Conservation (phyloP, 2,329 filamentous ascomycete species). For the Aureobasidium zeae region DNA sequence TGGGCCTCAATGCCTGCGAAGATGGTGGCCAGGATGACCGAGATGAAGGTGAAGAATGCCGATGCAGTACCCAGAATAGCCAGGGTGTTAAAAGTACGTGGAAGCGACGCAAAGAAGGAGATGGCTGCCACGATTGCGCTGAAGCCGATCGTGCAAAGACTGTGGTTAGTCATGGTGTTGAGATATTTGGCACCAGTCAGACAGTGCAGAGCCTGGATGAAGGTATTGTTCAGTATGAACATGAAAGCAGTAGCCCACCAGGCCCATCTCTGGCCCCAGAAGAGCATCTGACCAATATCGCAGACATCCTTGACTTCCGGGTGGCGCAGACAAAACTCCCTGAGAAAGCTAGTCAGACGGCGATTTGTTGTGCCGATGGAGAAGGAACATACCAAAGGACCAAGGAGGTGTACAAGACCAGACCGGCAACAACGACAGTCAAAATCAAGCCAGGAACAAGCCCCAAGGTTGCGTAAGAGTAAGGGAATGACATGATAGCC, state of each 20-base stretch:
- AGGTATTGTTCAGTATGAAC: slow-evolving; percentile 91
- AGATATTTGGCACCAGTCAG: slow-evolving; percentile 78
- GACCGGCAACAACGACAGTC: slow-evolving; percentile 64
- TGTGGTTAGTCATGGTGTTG: slow-evolving; percentile 72
- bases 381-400: slow-evolving; percentile 46
- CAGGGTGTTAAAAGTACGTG: slow-evolving; percentile 73
- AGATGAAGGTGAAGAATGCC: slow-evolving; percentile 82
- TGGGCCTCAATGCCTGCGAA: slow-evolving; percentile 70
- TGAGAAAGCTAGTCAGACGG: slow-evolving; percentile 28
- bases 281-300: slow-evolving; percentile 91
- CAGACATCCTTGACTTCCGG: slow-evolving; percentile 88
- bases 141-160: slow-evolving; percentile 71
- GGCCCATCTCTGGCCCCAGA: slow-evolving; percentile 70
- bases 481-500: slow-evolving; percentile 90
- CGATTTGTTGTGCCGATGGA: not conserved
- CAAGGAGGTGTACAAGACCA: slow-evolving; percentile 77
- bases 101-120: slow-evolving; percentile 70
- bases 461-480: slow-evolving; percentile 80
- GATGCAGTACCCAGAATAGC: slow-evolving; percentile 71
- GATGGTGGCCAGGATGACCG: slow-evolving; percentile 72
- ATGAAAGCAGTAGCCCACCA: slow-evolving; percentile 65
- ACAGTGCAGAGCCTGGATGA: slow-evolving; percentile 78
- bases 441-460: slow-evolving; percentile 79
- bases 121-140: slow-evolving; percentile 64
- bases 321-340: slow-evolving; percentile 85